A percentile compares a stretch with the other conserved stretches of the same genome.
Evolutionary conservation across 2,329 filamentous ascomycete species (phyloP).

Genomic region (Stagonosporopsis chrysanthemi): DNA sequence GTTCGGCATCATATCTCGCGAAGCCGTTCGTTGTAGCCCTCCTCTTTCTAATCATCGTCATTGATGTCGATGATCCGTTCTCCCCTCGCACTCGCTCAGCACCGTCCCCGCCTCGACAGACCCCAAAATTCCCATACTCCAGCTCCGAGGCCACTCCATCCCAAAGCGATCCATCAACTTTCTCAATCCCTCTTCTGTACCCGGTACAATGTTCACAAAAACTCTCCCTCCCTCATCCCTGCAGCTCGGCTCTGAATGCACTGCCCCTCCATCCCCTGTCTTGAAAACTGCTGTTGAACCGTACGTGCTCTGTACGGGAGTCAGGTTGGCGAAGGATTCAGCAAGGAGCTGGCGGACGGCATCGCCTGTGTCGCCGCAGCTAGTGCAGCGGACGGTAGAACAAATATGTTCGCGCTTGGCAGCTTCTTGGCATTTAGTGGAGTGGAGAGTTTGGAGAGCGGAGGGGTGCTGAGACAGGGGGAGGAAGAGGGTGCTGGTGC

Average conservation of each 20-base stretch:
- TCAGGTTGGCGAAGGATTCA: conserved; percentile 26
- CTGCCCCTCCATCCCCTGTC: conserved; percentile 54
- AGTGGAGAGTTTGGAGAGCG: conserved; percentile 47
- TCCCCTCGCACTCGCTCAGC: no score
- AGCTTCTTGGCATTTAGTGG: conserved; percentile 34
- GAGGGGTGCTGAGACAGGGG: conserved; percentile 21
- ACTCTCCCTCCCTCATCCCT: conserved; percentile 39
- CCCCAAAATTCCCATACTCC: conserved; percentile 16
- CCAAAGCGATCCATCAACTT: conserved; percentile 44
- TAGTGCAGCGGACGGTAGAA: conserved; percentile 53
- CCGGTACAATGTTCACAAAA: conserved; percentile 50
- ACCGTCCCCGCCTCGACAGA: no score
- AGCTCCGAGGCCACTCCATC: conserved; percentile 40
- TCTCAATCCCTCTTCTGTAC: conserved; percentile 40
- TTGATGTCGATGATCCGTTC: no score
- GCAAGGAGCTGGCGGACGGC: conserved; percentile 50
- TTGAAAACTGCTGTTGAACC: conserved; percentile 54
- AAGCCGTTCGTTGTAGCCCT: no score
- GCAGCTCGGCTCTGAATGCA: conserved; percentile 51
- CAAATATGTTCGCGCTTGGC: conserved; percentile 49
- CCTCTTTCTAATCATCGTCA: no score
- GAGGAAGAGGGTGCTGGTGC: conserved; percentile 56
- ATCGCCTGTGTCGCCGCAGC: conserved; percentile 55
- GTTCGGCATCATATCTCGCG: no score
- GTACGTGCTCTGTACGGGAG: conserved; percentile 1